Conservation (phyloP, 331 rosid species). For the Acacia concinna region DNA sequence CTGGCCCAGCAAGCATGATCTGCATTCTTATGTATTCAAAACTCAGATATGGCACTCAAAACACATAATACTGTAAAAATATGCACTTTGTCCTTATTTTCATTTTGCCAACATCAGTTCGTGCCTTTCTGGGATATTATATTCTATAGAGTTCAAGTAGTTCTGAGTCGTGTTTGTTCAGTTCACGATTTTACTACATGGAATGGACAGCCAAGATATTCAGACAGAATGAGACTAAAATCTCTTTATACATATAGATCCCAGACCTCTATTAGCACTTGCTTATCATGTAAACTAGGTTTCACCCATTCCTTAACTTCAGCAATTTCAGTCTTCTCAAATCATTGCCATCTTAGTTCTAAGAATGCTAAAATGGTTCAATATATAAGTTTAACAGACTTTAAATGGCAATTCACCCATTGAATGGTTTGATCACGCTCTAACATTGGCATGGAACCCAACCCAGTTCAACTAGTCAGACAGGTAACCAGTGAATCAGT, state of each 20-base stretch:
- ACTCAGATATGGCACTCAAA: conserved; percentile 13
- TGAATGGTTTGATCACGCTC: not conserved
- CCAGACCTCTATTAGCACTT: not conserved
- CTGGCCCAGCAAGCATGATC: conserved; percentile 95
- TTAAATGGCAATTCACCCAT: not conserved
- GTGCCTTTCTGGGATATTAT: not conserved
- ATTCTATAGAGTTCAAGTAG: not conserved
- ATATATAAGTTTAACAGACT: not conserved
- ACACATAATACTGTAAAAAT: not conserved
- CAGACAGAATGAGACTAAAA: not conserved
- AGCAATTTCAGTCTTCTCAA: not conserved
- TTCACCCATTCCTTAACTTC: not conserved
- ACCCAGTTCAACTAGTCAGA: too few species aligned
- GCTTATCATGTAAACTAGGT: not conserved
- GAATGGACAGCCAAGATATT: not conserved
- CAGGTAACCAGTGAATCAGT: too few species aligned
- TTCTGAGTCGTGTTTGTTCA: not conserved
- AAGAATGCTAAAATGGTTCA: not conserved
- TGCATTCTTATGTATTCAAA: conserved; percentile 33
- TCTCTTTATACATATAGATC: not conserved
- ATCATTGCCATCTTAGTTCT: not conserved
- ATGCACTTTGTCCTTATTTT: not conserved
- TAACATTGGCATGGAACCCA: not conserved
- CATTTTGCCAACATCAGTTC: not conserved
- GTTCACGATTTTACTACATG: not conserved